phyloP scores from a whole-genome alignment of 768 basidiomycete species.

The Hemileccinum rubropunctum region DNA sequence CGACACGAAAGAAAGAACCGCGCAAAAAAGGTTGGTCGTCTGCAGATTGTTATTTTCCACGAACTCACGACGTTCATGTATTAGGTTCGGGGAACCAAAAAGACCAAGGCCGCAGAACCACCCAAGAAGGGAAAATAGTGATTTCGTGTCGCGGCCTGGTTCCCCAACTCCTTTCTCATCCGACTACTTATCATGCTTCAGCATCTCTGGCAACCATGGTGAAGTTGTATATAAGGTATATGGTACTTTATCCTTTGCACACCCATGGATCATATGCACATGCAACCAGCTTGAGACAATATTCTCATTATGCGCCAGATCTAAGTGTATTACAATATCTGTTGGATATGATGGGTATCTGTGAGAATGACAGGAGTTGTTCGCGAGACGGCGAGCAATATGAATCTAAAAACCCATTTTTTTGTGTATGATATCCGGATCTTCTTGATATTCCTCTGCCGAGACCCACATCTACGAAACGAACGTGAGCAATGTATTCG shows the following conservation, averaged over 20 bases:
- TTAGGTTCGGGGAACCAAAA: conserved; percentile 93
- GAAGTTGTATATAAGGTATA: conserved; percentile 43
- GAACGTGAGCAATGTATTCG: conserved; percentile 5
- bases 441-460: conserved; percentile 98
- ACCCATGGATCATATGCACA: conserved; percentile 29
- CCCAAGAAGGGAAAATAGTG: conserved; percentile 89
- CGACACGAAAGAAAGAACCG: conserved; percentile 99
- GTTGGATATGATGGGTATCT: conserved; percentile 35
- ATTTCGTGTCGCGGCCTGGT: conserved; percentile 25
- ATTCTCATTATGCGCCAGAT: conserved; percentile 22
- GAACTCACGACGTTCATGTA: conserved; percentile 16
- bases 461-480: conserved; percentile 94
- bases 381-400: conserved; percentile 10
- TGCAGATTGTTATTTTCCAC: neutral
- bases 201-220: conserved; percentile 36
- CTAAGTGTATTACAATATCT: conserved; percentile 33
- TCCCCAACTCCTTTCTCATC: conserved; percentile 12
- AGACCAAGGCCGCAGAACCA: conserved; percentile 88
- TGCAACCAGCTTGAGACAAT: too few species aligned
- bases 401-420: conserved; percentile 73
- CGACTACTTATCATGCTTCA: conserved; percentile 29
- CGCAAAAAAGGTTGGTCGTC: conserved; percentile 84
- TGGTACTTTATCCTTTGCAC: conserved; percentile 29
- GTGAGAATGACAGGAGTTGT: conserved; percentile 13
- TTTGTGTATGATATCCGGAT: conserved; percentile 97